Base-by-base conservation (phyloP, 2,329 filamentous ascomycete species). In the Acrocalymma vagum region DNA sequence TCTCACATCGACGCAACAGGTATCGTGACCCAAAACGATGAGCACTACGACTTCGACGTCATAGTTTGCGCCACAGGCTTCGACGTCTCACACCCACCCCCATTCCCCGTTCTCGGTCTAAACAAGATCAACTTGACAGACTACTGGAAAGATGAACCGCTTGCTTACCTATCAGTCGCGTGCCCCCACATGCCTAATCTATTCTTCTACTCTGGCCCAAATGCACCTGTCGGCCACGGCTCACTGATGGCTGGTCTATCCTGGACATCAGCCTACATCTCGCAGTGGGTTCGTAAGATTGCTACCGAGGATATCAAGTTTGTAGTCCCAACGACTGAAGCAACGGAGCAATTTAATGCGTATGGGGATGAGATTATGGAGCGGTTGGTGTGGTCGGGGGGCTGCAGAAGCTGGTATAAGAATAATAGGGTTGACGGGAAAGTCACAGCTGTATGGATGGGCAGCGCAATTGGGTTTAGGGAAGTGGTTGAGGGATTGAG, bases 401-500 rank as follows among this genome's bases (percentile, higher is more conserved):
- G 26, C 8, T 51, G 43, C 29, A 35, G 40, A 16, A 45, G 39
- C 25, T 51, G 48, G 44, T 51, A 42, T 24, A 51, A 51, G 39
- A 40, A 38, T 5, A 43, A 43, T 5, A 38, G 53, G 11, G 38
- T 51, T 7, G 53, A 56, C 28, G 50, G 53, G 22, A 29, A 50
- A 21, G 48, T 56, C 3, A 56, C 53, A 4, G 53, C 53, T 5
- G 21, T 56, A 4, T 57, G 51, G 30, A 48, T 48, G 29, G 53
- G 53, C 20, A 43, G 36, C 9, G 51, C 51, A 3, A 50, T 54
- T 11, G 26, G 52, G 2, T 58, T 58, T 28, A 58, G 56, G 21
- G 40, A 37, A 18, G 38, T 60, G 40, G 26, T 56, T 11, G 29
- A 40, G 2, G 62, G 70, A 3, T 67, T 79, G 9, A 62, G 77